Conservation (phyloP, 2,329 filamentous ascomycete species). For the Myriosclerotinia scirpicola region DNA sequence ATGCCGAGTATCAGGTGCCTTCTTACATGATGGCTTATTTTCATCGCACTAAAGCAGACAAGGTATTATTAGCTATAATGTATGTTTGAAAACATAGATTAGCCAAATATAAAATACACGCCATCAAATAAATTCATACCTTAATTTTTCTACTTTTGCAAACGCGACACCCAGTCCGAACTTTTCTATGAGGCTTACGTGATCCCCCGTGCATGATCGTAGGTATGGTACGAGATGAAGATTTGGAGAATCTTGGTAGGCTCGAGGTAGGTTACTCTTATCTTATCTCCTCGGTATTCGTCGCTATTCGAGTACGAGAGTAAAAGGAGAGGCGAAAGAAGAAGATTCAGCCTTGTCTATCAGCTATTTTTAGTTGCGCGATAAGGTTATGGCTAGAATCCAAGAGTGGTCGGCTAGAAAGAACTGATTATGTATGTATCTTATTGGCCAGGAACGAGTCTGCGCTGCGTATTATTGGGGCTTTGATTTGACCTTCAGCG, state of each 20-base stretch:
- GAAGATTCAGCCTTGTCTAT: no score
- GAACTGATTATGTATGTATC: no score
- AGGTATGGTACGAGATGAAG: background rate
- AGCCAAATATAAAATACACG: constrained; percentile 25
- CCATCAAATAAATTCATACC: constrained; percentile 39
- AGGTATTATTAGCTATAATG: background rate
- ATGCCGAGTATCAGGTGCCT: no score
- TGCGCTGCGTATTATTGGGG: no score
- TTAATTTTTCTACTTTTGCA: constrained; percentile 47
- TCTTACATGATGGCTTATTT: constrained; percentile 42
- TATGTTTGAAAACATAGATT: background rate
- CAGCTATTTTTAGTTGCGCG: no score
- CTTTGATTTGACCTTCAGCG: no score
- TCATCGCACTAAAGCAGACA: constrained; percentile 43
- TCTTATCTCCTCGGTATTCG: background rate
- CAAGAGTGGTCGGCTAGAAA: no score
- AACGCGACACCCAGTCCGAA: constrained; percentile 43
- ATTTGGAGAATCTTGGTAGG: background rate
- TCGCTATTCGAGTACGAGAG: background rate
- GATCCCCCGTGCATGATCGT: constrained; percentile 8
- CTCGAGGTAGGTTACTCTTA: background rate
- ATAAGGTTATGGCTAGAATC: no score
- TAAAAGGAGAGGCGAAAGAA: no score
- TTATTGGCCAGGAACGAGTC: no score
- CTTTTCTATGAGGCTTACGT: constrained; percentile 37